Conservation (phyloP, 345 rosid species). For the Rhodamnia argentea region DNA sequence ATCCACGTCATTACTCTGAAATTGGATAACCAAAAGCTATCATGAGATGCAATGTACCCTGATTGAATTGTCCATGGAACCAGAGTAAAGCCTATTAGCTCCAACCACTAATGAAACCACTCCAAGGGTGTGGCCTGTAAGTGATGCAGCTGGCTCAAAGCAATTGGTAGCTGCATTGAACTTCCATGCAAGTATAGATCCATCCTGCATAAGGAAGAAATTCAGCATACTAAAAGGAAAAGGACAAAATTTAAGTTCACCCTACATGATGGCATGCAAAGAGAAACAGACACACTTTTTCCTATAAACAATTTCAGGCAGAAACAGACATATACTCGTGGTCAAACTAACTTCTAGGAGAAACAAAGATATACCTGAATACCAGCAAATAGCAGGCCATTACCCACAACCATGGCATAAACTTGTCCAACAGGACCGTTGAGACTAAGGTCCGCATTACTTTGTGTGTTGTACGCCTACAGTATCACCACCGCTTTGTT, state of each 20-base stretch:
- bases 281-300: not conserved
- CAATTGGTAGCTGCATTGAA: slow-evolving; percentile 48
- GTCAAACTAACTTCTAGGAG: not conserved
- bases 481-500: slow-evolving; percentile 2
- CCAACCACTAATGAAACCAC: slow-evolving; percentile 89
- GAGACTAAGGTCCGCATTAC: slow-evolving; percentile 62
- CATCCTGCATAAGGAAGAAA: slow-evolving; percentile 49
- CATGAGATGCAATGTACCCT: slow-evolving; percentile 28
- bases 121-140: slow-evolving; percentile 53
- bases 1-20: not conserved
- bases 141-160: slow-evolving; percentile 86
- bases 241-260: not conserved
- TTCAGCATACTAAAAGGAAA: not conserved
- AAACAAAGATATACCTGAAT: slow-evolving; percentile 48
- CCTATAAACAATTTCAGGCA: not conserved
- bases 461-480: slow-evolving; percentile 88
- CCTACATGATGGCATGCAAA: not conserved
- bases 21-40: not conserved
- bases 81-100: slow-evolving; percentile 85
- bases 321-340: not conserved
- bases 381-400: slow-evolving; percentile 82
- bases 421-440: slow-evolving; percentile 96
- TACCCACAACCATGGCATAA: slow-evolving; percentile 73
- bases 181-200: slow-evolving; percentile 80
- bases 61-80: slow-evolving; percentile 90